Percentiles rank a stretch among this genome's conserved stretches.
Evolutionary conservation across 2,329 filamentous ascomycete genomes (phyloP).

Genomic region (Zasmidium cellare): DNA sequence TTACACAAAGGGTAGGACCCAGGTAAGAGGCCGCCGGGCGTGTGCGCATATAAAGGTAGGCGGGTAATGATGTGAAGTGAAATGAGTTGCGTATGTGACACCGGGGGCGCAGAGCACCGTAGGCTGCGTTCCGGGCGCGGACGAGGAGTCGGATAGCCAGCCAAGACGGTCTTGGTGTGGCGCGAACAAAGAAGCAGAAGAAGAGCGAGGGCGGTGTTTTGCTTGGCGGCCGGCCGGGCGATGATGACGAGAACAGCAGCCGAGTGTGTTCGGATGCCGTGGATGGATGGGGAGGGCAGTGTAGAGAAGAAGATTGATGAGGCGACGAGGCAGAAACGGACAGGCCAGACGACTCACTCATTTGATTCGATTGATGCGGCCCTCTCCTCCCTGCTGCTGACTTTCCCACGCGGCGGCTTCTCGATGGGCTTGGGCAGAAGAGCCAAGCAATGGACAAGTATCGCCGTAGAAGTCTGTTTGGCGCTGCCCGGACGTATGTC

Average conservation of each 20-base stretch:
- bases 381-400: background rate
- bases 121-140: no score
- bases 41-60: conserved; percentile 1
- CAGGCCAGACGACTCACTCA: conserved; percentile 1
- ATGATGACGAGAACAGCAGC: background rate
- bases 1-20: background rate
- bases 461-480: background rate
- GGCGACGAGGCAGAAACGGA: background rate
- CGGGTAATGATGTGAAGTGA: background rate
- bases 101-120: background rate
- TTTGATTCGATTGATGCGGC: background rate
- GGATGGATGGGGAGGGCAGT: background rate
- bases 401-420: background rate
- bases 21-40: background rate
- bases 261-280: no score
- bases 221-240: background rate
- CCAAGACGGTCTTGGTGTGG: background rate
- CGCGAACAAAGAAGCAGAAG: background rate
- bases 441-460: background rate
- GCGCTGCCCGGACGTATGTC: background rate
- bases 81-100: background rate
- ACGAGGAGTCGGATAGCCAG: background rate
- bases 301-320: background rate
- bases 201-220: background rate
- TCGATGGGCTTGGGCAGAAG: background rate